Evolutionary conservation across 2,329 filamentous ascomycete species (phyloP), one percentile per base, ranked within the genome.

Genomic region (Didymella pinodella): DNA sequence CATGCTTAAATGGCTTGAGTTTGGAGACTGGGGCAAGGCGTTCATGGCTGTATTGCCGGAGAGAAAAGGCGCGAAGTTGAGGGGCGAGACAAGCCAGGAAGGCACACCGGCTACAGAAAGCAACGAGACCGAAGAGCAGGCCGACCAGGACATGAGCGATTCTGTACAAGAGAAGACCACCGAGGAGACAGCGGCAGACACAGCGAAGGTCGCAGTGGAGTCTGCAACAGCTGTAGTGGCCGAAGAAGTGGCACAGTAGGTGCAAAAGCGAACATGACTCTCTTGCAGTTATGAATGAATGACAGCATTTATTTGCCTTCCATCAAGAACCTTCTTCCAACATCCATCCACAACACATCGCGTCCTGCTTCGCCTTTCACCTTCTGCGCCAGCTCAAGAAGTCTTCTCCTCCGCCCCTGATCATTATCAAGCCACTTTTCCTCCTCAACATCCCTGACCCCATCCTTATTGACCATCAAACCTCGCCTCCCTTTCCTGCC

Each of bases 1-100:
- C 63, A 97, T 99, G 92, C 80, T 97, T 45, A 88, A 88, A 65
- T 99, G 93, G 93, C 78, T 99, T 54, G 92, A 97, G 77, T 87
- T 86, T 48, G 91, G 91, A 2, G 90, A 98, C 75, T 99, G 95
- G 95, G 93, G 90, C 1, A 83, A 90, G 72, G 93, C 95, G 0
- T 99, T 99, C 75, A 80, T 93, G 78, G 84, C 86, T 49, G 92
- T 96, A 3, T 93, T 99, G 66, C 95, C 95, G 0, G 93, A 92
- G 78, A 83, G 95, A 62, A 99, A 99, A 77, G 92, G 92, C 0
- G 92, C 90, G 0, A 85, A 83, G 54, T 73, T 96, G 67, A 91
- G 82, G 57, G 65, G 62, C 12, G 59, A 20, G 64, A 67, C 14
- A 60, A 67, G 12, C 38, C 28, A 34, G n/a, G 59, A 61, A 3